Conservation (phyloP, 1,284 basidiomycete species). For the Quambalaria eucalypti region DNA sequence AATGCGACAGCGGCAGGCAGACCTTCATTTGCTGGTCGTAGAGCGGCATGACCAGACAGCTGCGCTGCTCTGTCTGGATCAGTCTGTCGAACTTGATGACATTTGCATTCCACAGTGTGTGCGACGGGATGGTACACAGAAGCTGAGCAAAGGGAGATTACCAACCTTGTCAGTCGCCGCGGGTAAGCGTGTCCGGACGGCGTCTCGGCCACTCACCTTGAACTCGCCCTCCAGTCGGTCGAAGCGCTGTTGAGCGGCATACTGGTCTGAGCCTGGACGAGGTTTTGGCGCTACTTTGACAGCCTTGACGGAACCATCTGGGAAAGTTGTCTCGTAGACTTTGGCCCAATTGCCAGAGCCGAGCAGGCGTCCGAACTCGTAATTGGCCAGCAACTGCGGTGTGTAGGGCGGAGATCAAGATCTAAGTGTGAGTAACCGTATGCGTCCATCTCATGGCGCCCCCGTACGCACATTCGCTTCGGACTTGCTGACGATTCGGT, state of each 20-base stretch:
- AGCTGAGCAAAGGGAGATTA: not conserved
- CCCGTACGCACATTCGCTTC: no score
- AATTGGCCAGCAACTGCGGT: conserved; percentile 20
- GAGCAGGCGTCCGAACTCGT: conserved; percentile 22
- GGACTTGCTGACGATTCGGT: no score
- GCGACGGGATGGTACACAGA: not conserved
- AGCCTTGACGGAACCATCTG: conserved; percentile 20
- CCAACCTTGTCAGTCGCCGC: not conserved
- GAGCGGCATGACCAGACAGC: conserved; percentile 26
- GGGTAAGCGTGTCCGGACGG: not conserved
- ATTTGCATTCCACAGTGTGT: conserved; percentile 17
- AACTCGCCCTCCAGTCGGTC: conserved; percentile 35
- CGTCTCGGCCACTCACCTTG: conserved; percentile 15
- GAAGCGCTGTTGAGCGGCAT: not conserved
- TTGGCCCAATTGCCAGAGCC: conserved; percentile 25
- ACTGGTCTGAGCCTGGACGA: not conserved
- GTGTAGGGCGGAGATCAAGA: no score
- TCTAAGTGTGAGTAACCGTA: no score
- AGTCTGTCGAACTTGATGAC: conserved; percentile 29
- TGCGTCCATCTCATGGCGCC: no score
- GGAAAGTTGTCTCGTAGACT: conserved; percentile 10
- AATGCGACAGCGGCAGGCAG: conserved; percentile 9
- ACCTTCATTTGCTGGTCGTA: conserved; percentile 33
- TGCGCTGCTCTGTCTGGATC: conserved; percentile 17
- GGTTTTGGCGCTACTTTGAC: not conserved